Evolutionary conservation across 2,329 filamentous ascomycete species (phyloP).

Genomic region (Aureobasidium uvarum): DNA sequence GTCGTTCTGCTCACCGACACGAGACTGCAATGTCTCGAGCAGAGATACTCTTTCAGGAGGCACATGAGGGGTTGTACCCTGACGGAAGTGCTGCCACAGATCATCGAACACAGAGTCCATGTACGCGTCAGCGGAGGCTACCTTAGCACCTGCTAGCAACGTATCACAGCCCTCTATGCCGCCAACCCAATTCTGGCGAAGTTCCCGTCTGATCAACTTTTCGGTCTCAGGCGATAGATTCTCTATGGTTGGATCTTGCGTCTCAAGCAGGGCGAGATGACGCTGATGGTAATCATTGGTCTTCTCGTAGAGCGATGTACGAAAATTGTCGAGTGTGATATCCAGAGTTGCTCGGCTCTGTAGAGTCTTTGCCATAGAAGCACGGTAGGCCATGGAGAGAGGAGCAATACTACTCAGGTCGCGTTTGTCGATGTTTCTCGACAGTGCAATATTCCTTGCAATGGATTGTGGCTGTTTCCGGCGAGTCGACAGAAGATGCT

Average conservation of each 20-base stretch:
- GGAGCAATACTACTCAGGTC: constrained; percentile 53
- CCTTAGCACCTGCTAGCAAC: constrained; percentile 65
- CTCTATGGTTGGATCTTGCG: neutral
- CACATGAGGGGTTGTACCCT: constrained; percentile 49
- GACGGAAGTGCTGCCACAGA: constrained; percentile 64
- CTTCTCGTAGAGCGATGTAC: constrained; percentile 63
- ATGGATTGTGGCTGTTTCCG: constrained; percentile 42
- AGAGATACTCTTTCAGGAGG: constrained; percentile 32
- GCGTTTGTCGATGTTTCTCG: constrained; percentile 36
- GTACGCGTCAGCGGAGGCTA: constrained; percentile 59
- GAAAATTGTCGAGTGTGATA: constrained; percentile 62
- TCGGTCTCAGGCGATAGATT: constrained; percentile 29
- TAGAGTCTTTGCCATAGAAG: constrained; percentile 54
- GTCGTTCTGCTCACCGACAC: constrained; percentile 64
- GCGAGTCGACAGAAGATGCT: constrained; percentile 53
- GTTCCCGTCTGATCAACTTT: constrained; percentile 53
- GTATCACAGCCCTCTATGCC: constrained; percentile 70
- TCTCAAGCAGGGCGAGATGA: neutral
- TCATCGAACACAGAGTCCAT: constrained; percentile 65
- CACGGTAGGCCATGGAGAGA: constrained; percentile 71
- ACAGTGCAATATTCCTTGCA: constrained; percentile 53
- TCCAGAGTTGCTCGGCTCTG: constrained; percentile 39
- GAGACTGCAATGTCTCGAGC: constrained; percentile 67
- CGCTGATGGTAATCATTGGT: constrained; percentile 57
- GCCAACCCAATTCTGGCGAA: constrained; percentile 76